Evolutionary conservation across 129 eudicot species (phyloP), one percentile per base, ranked within the genome.

Genomic region (Tanacetum coccineum): DNA sequence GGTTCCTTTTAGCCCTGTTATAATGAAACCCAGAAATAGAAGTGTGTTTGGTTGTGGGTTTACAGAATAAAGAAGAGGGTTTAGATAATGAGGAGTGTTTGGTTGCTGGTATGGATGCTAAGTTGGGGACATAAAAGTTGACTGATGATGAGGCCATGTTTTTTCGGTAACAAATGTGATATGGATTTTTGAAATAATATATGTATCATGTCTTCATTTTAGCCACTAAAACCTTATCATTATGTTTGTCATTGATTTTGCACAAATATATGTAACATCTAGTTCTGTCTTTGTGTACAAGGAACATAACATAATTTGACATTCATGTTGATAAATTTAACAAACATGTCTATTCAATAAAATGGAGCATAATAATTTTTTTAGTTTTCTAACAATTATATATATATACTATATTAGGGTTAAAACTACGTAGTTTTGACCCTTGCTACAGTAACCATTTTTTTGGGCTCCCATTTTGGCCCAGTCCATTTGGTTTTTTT

Each of bases 191-290:
- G 76, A 12, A 71, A n/a, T 36, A 2, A 39, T 51, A 17, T 74
- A 66, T 67, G 14, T 59, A 19, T 57, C 56, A 3, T 74, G 32
- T 47, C 2, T 4, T 9, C 8, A 59, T 74, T 59, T 6, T 40
- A 39, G 45, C 79, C 79, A 74, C 74, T 67, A 21, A 49, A 74
- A 59, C 40, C 68, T 74, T 74, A 74, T 74, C 79, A 51, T n/a
- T 56, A 55, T 42, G 47, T 2, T 21, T 57, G 4, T 54, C 14
- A 18, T 2, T n/a, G n/a, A 48, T 49, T 7, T 4, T 0, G 42
- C 42, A 36, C 2, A 36, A 36, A 6, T 36, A 36, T 36, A 7
- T 30, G 39, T 30, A 30, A 6, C 39, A 30, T n/a, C n/a, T n/a
- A n/a, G n/a, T n/a, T n/a, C n/a, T n/a, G n/a, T n/a, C n/a, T n/a